Percentiles rank a stretch among this genome's conserved stretches.
These are phyloP conservation scores for Thoreauomyces humboldtii DNA, from an alignment of 192 early-diverging fungal species.

Conservation along the genomic window DNA sequence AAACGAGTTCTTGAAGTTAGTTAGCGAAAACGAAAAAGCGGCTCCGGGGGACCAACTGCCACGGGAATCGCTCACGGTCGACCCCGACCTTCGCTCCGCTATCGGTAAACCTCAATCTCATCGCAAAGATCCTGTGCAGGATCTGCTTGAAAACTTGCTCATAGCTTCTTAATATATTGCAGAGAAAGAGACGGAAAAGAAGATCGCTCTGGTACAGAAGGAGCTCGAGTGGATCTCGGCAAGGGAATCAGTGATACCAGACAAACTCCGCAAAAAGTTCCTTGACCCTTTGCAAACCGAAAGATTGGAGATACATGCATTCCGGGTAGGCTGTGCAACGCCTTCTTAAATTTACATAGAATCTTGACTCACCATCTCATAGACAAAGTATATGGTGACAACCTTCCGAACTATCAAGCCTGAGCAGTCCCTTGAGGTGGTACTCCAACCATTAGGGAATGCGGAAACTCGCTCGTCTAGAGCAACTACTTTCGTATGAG, in stretches of 20 bases:
- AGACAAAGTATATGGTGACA: conserved; percentile 28
- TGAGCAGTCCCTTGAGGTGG: conserved; percentile 32
- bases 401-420: conserved; percentile 55
- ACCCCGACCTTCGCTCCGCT: conserved; percentile 46
- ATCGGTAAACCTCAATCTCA: too few species aligned
- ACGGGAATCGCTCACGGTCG: conserved; percentile 35
- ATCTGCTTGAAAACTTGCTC: background rate
- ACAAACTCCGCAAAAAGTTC: conserved; percentile 56
- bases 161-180: background rate
- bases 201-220: conserved; percentile 42
- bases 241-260: conserved; percentile 50
- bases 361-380: background rate
- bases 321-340: conserved; percentile 20
- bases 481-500: background rate
- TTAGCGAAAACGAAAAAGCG: conserved; percentile 45
- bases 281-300: conserved; percentile 53
- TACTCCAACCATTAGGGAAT: conserved; percentile 29
- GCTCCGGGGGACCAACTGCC: conserved; percentile 12
- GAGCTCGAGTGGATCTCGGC: conserved; percentile 61
- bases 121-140: background rate
- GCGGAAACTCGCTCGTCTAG: conserved; percentile 7
- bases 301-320: conserved; percentile 40
- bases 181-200: conserved; percentile 43
- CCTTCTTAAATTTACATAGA: background rate
- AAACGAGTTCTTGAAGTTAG: conserved; percentile 46